These are phyloP conservation scores for Fusarium nurragi DNA, from an alignment of 2,329 filamentous ascomycete genomes.

Conservation along the genomic window DNA sequence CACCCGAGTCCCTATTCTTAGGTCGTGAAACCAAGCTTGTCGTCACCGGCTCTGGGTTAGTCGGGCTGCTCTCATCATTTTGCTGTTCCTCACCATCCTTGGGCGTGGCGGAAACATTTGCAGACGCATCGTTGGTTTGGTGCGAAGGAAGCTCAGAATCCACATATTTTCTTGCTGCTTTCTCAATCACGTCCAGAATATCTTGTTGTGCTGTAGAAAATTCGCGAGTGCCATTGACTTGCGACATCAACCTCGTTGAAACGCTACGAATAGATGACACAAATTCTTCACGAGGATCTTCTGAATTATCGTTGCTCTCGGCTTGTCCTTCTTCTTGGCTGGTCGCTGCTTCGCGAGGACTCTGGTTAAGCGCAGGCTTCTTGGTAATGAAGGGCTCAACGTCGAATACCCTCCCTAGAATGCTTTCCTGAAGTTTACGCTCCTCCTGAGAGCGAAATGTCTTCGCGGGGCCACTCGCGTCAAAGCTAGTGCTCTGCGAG, in stretches of 20 bases:
- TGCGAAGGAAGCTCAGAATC: slow-evolving; percentile 46
- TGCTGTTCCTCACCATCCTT: slow-evolving; percentile 17
- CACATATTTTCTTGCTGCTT: slow-evolving; percentile 62
- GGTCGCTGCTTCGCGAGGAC: slow-evolving; percentile 24
- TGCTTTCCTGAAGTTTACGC: slow-evolving; percentile 63
- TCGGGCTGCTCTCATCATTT: neutral
- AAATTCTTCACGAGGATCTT: slow-evolving; percentile 46
- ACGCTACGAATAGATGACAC: slow-evolving; percentile 52
- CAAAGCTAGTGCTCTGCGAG: slow-evolving; percentile 46
- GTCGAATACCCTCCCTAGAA: slow-evolving; percentile 63
- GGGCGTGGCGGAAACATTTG: neutral
- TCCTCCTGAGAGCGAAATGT: slow-evolving; percentile 62
- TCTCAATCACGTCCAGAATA: slow-evolving; percentile 60
- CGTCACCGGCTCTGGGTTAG: neutral
- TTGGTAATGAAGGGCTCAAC: slow-evolving; percentile 55
- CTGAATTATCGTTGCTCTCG: slow-evolving; percentile 11
- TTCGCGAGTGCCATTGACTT: slow-evolving; percentile 51
- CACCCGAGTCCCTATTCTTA: slow-evolving; percentile 24
- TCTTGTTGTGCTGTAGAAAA: slow-evolving; percentile 55
- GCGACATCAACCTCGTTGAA: slow-evolving; percentile 55
- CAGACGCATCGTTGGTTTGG: slow-evolving; percentile 23
- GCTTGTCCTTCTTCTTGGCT: slow-evolving; percentile 33
- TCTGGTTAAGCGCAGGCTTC: slow-evolving; percentile 46
- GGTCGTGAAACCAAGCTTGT: neutral
- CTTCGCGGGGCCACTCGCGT: slow-evolving; percentile 56